A percentile compares a stretch with the other conserved stretches of the same genome.
Conservation (phyloP, 2,329 filamentous ascomycete species). For the Dactylonectria estremocensis region DNA sequence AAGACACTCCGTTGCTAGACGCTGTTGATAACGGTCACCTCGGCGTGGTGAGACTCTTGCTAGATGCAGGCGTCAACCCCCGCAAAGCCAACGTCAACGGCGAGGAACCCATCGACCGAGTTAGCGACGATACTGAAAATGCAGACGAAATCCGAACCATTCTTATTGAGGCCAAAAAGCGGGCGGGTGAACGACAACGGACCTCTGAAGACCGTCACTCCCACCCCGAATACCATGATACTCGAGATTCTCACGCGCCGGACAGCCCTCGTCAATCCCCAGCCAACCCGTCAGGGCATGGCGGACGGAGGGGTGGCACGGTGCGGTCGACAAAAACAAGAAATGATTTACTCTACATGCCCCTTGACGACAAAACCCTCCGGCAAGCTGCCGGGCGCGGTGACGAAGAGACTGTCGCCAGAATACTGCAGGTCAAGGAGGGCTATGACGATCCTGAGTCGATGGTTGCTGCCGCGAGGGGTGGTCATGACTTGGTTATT, state of each 20-base stretch:
- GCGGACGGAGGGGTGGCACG: slow-evolving; percentile 67
- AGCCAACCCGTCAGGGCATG: slow-evolving; percentile 56
- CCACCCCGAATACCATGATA: slow-evolving; percentile 62
- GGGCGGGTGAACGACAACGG: slow-evolving; percentile 66
- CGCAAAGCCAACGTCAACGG: slow-evolving; percentile 93
- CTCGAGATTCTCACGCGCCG: slow-evolving; percentile 67
- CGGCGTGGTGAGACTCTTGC: slow-evolving; percentile 86
- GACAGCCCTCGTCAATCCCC: slow-evolving; percentile 74
- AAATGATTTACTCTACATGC: slow-evolving; percentile 75
- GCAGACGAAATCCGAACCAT: slow-evolving; percentile 83
- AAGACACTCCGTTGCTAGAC: slow-evolving; percentile 95
- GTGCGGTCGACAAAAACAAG: slow-evolving; percentile 75
- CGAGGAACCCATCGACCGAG: slow-evolving; percentile 89
- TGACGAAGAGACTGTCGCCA: slow-evolving; percentile 73
- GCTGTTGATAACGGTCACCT: slow-evolving; percentile 96
- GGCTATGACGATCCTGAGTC: slow-evolving; percentile 83
- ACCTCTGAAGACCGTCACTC: slow-evolving; percentile 72
- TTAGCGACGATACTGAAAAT: slow-evolving; percentile 82
- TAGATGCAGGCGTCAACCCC: slow-evolving; percentile 92
- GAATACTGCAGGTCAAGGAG: slow-evolving; percentile 74
- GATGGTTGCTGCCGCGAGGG: slow-evolving; percentile 91
- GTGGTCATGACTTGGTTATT: slow-evolving; percentile 90
- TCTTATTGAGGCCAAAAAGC: slow-evolving; percentile 73
- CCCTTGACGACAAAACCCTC: slow-evolving; percentile 73
- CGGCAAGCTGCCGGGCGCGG: slow-evolving; percentile 73